Evolutionary conservation across 345 rosid genomes (phyloP).

Genomic region (Eucalyptus polyanthemos): DNA sequence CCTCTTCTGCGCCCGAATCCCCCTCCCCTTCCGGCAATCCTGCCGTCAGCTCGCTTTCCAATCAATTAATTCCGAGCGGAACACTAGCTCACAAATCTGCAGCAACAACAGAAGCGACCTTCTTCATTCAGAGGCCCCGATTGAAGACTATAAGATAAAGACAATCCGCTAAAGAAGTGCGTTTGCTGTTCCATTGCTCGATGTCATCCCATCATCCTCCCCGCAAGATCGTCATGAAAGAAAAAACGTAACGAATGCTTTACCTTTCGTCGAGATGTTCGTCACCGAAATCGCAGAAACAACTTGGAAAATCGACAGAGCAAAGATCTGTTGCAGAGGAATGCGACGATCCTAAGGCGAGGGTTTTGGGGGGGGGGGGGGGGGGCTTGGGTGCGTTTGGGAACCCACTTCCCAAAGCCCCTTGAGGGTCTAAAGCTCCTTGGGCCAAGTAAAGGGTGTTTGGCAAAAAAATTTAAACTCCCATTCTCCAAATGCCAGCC

Average conservation of each 20-base stretch:
- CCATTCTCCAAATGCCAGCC: too few relatives aligned
- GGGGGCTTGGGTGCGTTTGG: too few relatives aligned
- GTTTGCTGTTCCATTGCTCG: neutral
- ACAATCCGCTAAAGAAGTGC: neutral
- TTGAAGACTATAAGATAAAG: neutral
- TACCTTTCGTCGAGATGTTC: neutral
- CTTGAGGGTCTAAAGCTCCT: neutral
- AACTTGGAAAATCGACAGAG: neutral
- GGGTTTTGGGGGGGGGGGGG: neutral
- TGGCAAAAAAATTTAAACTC: too few relatives aligned
- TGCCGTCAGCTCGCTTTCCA: neutral
- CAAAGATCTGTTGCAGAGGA: neutral
- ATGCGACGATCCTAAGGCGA: neutral
- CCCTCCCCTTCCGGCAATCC: neutral
- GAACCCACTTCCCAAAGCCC: too few relatives aligned
- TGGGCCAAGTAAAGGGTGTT: too few relatives aligned
- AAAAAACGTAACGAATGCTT: neutral
- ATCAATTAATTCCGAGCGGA: neutral
- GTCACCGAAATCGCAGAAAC: neutral
- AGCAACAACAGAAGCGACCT: neutral
- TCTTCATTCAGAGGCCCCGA: neutral
- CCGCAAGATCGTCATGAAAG: neutral
- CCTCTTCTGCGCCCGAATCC: neutral
- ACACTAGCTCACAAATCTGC: neutral
- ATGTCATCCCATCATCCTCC: neutral